These are phyloP conservation scores for Marsdenia floribunda DNA, from an alignment of 257 asterid species.

Conservation along the genomic window DNA sequence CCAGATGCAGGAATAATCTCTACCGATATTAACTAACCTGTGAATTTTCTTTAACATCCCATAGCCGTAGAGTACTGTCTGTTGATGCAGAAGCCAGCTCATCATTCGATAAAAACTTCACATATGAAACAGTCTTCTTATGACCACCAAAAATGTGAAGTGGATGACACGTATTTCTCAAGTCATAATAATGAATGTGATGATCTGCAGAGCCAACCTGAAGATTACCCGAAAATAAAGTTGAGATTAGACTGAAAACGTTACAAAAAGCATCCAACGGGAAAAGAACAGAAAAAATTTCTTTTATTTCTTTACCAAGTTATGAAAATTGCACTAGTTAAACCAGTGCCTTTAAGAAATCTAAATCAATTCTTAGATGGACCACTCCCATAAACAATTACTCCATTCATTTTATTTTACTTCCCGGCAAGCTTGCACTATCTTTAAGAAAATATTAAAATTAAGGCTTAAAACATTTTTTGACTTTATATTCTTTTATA, in stretches of 20 bases:
- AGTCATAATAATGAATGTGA: conserved; percentile 42
- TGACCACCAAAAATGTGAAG: conserved; percentile 40
- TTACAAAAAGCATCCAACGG: neutral
- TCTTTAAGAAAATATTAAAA: too few relatives aligned
- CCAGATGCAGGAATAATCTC: neutral
- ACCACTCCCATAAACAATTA: neutral
- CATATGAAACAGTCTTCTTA: conserved; percentile 41
- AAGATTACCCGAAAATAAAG: conserved; percentile 2
- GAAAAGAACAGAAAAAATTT: neutral
- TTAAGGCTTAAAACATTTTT: too few relatives aligned
- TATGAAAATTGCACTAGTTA: neutral
- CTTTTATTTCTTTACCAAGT: neutral
- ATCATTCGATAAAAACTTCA: conserved; percentile 37
- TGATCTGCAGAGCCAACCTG: conserved; percentile 51
- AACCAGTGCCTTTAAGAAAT: neutral
- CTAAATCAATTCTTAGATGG: neutral
- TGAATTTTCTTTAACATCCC: conserved; percentile 38
- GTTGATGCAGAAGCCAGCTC: conserved; percentile 52
- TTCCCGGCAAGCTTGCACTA: too few relatives aligned
- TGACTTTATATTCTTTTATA: too few relatives aligned
- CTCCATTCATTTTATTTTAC: neutral
- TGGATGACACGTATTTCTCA: conserved; percentile 37
- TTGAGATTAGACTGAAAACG: too few relatives aligned
- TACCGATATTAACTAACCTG: conserved; percentile 17
- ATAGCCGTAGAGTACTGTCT: conserved; percentile 33